Conservation (phyloP, 495 filamentous ascomycete genomes). For the Stereocaulon alpinum region DNA sequence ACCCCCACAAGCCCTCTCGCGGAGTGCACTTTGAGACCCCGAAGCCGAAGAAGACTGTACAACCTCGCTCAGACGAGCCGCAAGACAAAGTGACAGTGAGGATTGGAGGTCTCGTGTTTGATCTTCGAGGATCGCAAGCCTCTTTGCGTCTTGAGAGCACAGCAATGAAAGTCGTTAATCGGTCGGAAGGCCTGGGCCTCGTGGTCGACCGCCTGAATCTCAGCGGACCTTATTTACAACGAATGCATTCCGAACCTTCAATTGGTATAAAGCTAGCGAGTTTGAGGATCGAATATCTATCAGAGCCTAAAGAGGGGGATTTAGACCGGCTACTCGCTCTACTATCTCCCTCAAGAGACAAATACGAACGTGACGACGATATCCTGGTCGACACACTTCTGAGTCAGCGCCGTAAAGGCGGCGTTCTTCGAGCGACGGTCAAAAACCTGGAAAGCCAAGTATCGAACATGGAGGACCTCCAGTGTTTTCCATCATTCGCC, state of each 20-base stretch:
- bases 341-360: slow-evolving; percentile 83
- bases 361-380: slow-evolving; percentile 85
- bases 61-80: slow-evolving; percentile 31
- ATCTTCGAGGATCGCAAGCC: slow-evolving; percentile 66
- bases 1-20: slow-evolving; percentile 31
- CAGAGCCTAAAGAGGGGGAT: slow-evolving; percentile 65
- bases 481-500: slow-evolving; percentile 54
- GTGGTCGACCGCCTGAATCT: slow-evolving; percentile 67
- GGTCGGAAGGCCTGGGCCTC: slow-evolving; percentile 56
- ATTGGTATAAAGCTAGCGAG: slow-evolving; percentile 46
- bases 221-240: slow-evolving; percentile 52
- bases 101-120: slow-evolving; percentile 63
- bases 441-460: slow-evolving; percentile 49
- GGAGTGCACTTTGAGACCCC: slow-evolving; percentile 67
- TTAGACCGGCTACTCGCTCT: slow-evolving; percentile 72
- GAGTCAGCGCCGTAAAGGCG: slow-evolving; percentile 79
- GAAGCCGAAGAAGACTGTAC: not conserved
- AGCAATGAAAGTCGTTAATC: slow-evolving; percentile 66
- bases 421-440: slow-evolving; percentile 64
- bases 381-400: slow-evolving; percentile 89
- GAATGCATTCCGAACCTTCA: slow-evolving; percentile 40
- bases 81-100: slow-evolving; percentile 60
- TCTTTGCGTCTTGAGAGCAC: slow-evolving; percentile 63
- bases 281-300: slow-evolving; percentile 64
- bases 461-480: slow-evolving; percentile 47